These are phyloP conservation scores for Saccharomycopsis sp. DNA, from an alignment of 805 yeast genomes.

Conservation along the genomic window DNA sequence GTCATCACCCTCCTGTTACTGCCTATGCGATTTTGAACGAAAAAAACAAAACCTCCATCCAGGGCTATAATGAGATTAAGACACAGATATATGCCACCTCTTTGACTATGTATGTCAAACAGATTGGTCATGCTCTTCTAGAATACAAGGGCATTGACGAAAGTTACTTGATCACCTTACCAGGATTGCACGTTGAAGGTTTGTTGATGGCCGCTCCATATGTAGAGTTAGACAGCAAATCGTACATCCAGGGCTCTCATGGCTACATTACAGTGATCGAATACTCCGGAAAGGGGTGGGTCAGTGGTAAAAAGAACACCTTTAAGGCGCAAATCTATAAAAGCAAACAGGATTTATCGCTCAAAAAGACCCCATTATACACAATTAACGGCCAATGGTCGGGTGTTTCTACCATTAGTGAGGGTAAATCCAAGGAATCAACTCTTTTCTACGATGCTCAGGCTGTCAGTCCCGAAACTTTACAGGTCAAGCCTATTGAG, in stretches of 20 bases:
- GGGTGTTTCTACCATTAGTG: conserved; percentile 62
- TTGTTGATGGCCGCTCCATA: conserved; percentile 85
- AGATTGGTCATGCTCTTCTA: conserved; percentile 84
- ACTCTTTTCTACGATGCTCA: conserved; percentile 60
- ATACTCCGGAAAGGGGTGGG: conserved; percentile 89
- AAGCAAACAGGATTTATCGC: conserved; percentile 42
- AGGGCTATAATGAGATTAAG: conserved; percentile 87
- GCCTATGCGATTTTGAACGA: conserved; percentile 80
- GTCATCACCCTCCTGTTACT: conserved; percentile 98
- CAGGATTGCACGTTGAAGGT: conserved; percentile 94
- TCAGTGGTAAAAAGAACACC: conserved; percentile 88
- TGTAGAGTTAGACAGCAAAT: conserved; percentile 86
- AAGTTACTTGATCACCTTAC: conserved; percentile 74
- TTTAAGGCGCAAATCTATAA: conserved; percentile 79
- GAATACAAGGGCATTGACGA: conserved; percentile 58
- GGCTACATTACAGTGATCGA: conserved; percentile 73
- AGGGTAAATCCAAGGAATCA: conserved; percentile 38
- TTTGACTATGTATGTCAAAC: conserved; percentile 76
- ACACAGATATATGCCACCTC: conserved; percentile 69
- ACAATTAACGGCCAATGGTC: conserved; percentile 94
- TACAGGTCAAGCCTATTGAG: conserved; percentile 73
- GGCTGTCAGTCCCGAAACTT: conserved; percentile 42
- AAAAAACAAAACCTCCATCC: conserved; percentile 57
- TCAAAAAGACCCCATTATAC: conserved; percentile 58
- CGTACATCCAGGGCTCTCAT: conserved; percentile 74